Conservation (phyloP, 2,329 filamentous ascomycete genomes). For the Blastomyces percursus region DNA sequence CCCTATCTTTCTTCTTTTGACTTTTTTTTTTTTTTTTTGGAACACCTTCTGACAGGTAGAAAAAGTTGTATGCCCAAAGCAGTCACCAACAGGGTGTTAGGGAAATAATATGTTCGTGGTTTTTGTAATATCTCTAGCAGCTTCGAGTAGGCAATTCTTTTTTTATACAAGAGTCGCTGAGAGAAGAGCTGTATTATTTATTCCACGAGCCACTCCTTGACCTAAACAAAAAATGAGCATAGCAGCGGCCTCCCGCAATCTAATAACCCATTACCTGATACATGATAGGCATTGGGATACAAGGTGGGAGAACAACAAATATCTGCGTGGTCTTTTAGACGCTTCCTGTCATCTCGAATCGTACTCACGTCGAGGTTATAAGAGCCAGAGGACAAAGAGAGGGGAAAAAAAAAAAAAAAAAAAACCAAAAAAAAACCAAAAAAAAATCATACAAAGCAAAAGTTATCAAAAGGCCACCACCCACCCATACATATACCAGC, state of each 20-base stretch:
- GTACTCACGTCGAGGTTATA: not conserved
- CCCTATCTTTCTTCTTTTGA: not conserved
- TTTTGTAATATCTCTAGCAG: conserved; percentile 1
- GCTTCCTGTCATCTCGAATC: conserved; percentile 3
- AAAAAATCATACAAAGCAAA: too few species aligned
- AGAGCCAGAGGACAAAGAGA: conserved; percentile 3
- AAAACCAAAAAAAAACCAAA: too few species aligned
- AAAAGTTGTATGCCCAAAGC: conserved; percentile 59
- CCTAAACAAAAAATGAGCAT: not conserved
- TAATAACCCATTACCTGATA: conserved; percentile 52
- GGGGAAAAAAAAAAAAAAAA: too few species aligned
- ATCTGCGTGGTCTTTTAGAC: conserved; percentile 13
- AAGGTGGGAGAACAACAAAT: conserved; percentile 55
- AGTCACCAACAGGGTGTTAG: conserved; percentile 50
- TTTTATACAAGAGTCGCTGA: not conserved
- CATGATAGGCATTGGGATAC: conserved; percentile 53
- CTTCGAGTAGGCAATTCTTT: not conserved
- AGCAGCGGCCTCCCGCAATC: conserved; percentile 49
- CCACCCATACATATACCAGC: too few species aligned
- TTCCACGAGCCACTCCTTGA: not conserved
- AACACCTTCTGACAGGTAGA: conserved; percentile 9
- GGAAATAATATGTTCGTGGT: conserved; percentile 22
- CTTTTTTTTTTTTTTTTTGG: conserved; percentile 14
- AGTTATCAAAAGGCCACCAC: too few species aligned
- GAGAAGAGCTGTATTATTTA: not conserved